Conservation (phyloP, 2,329 filamentous ascomycete genomes). For the Fusarium bulbicola region DNA sequence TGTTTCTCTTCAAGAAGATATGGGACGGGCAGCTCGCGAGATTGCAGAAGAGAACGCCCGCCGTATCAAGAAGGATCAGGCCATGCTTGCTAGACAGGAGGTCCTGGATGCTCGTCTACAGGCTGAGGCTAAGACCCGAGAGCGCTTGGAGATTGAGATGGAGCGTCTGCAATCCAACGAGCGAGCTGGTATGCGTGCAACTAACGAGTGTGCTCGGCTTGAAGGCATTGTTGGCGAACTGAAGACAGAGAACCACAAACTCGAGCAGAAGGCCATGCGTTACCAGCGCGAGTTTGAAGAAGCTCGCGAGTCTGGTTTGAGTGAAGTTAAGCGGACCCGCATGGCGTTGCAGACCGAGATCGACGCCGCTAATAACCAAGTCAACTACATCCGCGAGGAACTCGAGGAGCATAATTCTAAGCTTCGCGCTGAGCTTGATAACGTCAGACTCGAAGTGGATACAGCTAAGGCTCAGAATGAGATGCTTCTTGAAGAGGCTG, state of each 20-base stretch:
- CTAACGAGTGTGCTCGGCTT: conserved; percentile 69
- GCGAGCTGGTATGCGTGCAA: conserved; percentile 70
- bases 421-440: conserved; percentile 79
- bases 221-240: conserved; percentile 65
- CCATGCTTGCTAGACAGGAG: conserved; percentile 80
- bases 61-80: conserved; percentile 81
- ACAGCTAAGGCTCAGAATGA: conserved; percentile 83
- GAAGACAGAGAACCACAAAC: conserved; percentile 73
- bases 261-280: conserved; percentile 73
- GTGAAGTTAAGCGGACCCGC: conserved; percentile 83
- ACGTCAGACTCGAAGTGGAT: conserved; percentile 80
- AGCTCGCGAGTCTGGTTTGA: conserved; percentile 79
- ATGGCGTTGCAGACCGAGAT: conserved; percentile 83
- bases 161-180: conserved; percentile 72
- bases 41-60: conserved; percentile 84
- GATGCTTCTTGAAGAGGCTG: conserved; percentile 83
- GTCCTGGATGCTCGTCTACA: conserved; percentile 81
- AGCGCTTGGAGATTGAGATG: conserved; percentile 73
- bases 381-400: conserved; percentile 83
- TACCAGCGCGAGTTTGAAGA: conserved; percentile 87
- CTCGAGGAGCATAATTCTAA: conserved; percentile 81
- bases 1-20: conserved; percentile 85
- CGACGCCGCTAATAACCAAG: conserved; percentile 84
- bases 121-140: conserved; percentile 75
- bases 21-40: conserved; percentile 80